Evolutionary conservation across 2,329 filamentous ascomycete species (phyloP), one percentile per base, ranked within the genome.

Genomic region (Epichloe coenophiala): DNA sequence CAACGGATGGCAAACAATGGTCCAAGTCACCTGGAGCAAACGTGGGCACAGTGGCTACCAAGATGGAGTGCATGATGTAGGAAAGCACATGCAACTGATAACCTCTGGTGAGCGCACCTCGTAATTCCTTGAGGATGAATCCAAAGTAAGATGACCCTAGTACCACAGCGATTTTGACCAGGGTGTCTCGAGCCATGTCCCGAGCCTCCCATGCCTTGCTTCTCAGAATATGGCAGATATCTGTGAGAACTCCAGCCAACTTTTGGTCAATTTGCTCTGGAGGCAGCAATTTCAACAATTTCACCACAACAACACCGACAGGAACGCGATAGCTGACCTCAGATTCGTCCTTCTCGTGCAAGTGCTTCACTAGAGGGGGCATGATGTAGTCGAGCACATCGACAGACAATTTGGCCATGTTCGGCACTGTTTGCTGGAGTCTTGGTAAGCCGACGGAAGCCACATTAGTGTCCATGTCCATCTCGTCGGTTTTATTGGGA

Each of bases 31-130:
- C 93, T 17, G 88, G 82, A 40, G 80, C 73, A 59, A 88, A 86
- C 2, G 80, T 74, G 9, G 88, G 83, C 11, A 84, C 80, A 8
- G 84, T 80, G 5, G 81, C 77, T 11, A 96, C 80, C 19, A 98
- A 72, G 47, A 98, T 87, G 0, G 89, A 88, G 68, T 98, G 93
- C 63, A 98, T 80, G 0, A 93, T 97, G 65, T 87, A 98, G 0
- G 91, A 96, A 23, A 98, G 73, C 9, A 98, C 89, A 64, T 98
- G 93, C 39, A 97, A 76, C 61, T 98, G 93, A 61, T 94, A 95
- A 4, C 93, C 93, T 59, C 83, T 80, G 45, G 83, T 83, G 12
- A 98, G 74, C 6, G 91, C 88, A 51, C 84, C 84, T 47, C 88
- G 78, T 23, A 98, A 72, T 63, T 97, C 90, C 62, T 90, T 94